Evolutionary conservation across 2,329 filamentous ascomycete genomes (phyloP), one percentile per base, ranked within the genome.

Genomic region (Herpotrichia juniperi): DNA sequence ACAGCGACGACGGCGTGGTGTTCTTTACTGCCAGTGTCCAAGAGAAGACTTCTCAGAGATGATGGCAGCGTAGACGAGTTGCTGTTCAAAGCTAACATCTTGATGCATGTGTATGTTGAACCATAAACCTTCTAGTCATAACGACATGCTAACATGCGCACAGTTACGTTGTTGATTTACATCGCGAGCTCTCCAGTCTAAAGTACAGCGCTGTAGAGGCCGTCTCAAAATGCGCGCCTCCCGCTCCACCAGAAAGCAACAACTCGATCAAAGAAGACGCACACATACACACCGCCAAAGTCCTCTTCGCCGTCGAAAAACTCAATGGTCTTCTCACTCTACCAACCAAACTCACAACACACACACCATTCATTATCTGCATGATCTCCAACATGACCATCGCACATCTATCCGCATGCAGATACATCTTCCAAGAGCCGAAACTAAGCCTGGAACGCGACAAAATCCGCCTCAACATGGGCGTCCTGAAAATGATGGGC

Each of bases 61-160:
- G 83, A 87, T 61, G 87, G 89, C 16, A 81, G 83, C 21, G 79
- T 91, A 3, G 91, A 96, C 68, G 90, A 94, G 74, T 88, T 94
- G 83, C 87, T 96, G 76, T 96, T 96, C 74, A 90, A 93, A 70
- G 91, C 89, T 1, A 66, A 58, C 16, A 58, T 64, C 12, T 25
- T 64, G n/a, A 60, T 63, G 52, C 53, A 58, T 19, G 56, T 54
- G 61, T 64, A 56, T 9, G 53, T 26, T 21, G 11, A 35, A 21
- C 44, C 24, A 43, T 9, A 22, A 14, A 6, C 30, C 30, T 24
- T 3, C 24, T 17, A 7, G 21, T 19, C 16, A 25, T 26, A 24
- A n/a, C 30, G 5, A n/a, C 11, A n/a, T 10, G 19, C n/a, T 25
- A 14, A 46, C 12, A 22, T 24, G 17, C 4, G 26, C 8, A 35